Evolutionary conservation across 1,284 basidiomycete genomes (phyloP).

Genomic region (Caloboletus firmus): DNA sequence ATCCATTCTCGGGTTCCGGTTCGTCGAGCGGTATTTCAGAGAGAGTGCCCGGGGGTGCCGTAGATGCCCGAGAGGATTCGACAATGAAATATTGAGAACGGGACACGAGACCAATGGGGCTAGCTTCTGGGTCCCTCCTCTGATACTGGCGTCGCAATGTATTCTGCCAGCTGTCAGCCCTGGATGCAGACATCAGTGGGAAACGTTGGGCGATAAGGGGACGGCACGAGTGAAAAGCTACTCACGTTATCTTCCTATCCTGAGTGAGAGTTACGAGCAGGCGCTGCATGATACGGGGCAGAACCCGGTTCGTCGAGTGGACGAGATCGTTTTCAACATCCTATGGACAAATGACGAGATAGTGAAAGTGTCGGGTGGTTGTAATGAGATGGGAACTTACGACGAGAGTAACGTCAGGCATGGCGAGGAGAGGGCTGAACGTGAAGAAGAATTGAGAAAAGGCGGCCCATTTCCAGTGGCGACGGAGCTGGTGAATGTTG

Average conservation of each 20-base stretch:
- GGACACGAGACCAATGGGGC: slow-evolving; percentile 59
- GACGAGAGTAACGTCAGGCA: slow-evolving; percentile 61
- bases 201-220: slow-evolving; percentile 17
- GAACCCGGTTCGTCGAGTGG: slow-evolving; percentile 54
- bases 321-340: slow-evolving; percentile 76
- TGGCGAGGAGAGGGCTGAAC: slow-evolving; percentile 63
- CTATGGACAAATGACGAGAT: slow-evolving; percentile 39
- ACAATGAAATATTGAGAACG: slow-evolving; percentile 20
- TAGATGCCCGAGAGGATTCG: slow-evolving; percentile 34
- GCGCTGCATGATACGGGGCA: slow-evolving; percentile 72
- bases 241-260: slow-evolving; percentile 77
- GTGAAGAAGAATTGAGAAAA: slow-evolving; percentile 81
- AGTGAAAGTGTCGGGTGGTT: slow-evolving; percentile 6
- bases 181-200: slow-evolving; percentile 34
- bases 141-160: slow-evolving; percentile 69
- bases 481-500: slow-evolving; percentile 50
- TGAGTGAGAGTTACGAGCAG: slow-evolving; percentile 73
- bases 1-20: slow-evolving; percentile 6
- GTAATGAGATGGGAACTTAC: slow-evolving; percentile 45
- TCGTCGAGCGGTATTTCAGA: slow-evolving; percentile 13
- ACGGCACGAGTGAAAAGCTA: slow-evolving; percentile 22
- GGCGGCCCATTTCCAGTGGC: slow-evolving; percentile 82
- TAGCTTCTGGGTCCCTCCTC: slow-evolving; percentile 64
- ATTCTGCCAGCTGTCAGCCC: slow-evolving; percentile 74
- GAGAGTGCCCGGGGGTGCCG: slow-evolving; percentile 14